These are phyloP conservation scores for Paradendryphiella salina DNA, from an alignment of 2,329 filamentous ascomycete species.

Conservation along the genomic window DNA sequence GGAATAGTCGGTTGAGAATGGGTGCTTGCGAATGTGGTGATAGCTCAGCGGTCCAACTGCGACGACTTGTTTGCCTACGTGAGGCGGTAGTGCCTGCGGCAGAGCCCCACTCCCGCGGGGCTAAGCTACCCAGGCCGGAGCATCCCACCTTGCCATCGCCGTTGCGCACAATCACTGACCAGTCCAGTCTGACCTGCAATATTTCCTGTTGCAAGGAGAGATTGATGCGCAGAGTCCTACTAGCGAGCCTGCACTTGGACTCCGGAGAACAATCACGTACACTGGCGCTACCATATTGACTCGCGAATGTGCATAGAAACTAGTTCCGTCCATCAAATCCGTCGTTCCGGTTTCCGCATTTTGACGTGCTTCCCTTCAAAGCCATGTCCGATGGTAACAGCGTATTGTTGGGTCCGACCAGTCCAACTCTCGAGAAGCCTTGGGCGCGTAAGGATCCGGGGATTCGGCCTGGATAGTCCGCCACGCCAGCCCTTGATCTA, in stretches of 20 bases:
- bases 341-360: background rate
- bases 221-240: too few relatives aligned
- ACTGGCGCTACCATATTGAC: background rate
- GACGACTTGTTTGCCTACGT: slow-evolving; percentile 19
- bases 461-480: background rate
- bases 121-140: slow-evolving; percentile 7
- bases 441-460: background rate
- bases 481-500: background rate
- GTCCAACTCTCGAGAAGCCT: background rate
- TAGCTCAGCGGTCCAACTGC: slow-evolving; percentile 10
- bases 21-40: background rate
- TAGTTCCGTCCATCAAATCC: background rate
- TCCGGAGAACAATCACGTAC: background rate
- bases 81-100: slow-evolving; percentile 26
- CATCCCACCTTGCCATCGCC: too few relatives aligned
- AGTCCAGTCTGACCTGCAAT: too few relatives aligned
- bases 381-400: background rate
- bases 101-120: slow-evolving; percentile 16
- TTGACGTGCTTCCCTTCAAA: background rate
- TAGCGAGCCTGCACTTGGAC: background rate
- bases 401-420: background rate
- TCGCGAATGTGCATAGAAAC: background rate
- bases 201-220: too few relatives aligned
- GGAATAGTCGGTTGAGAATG: background rate
- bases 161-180: too few relatives aligned